Base-by-base conservation (phyloP, 2,329 filamentous ascomycete genomes). In the Plectosphaerella cucumerina region DNA sequence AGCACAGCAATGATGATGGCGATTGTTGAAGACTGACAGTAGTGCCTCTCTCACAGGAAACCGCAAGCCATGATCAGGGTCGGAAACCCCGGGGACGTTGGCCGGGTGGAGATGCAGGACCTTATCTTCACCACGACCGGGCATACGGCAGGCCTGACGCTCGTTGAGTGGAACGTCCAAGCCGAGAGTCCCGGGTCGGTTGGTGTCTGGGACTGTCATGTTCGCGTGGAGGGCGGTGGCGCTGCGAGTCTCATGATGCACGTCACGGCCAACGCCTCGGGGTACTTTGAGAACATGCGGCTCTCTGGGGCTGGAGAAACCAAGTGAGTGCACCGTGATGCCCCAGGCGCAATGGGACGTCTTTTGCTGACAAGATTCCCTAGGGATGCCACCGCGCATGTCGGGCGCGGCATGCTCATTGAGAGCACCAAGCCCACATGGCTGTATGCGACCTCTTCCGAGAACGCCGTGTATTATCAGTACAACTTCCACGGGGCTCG, bases 301-400 rank as follows among this genome's bases (percentile, higher is more conserved):
- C 78, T 82, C 54, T 89, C 85, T 85, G 80, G 81, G 11, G 78
- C 85, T 2, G 86, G 89, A 61, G 85, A 89, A 74, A 86, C 58
- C 12, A 17, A 37, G 34, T 37, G 12, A 37, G 34, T 37, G n/a
- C 14, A 37, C 12, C 12, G 12, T 15, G 4, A 5, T 17, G 31
- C 8, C 31, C 31, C 31, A 8, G 31, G 31, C 8, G 8, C 8
- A 35, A 55, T 62, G 44, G 58, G 62, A 47, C 44, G n/a, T 33
- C 21, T 22, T 34, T 35, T 5, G 35, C 45, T 34, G 15, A 20
- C 14, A 14, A 31, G 15, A 22, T 37, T 5, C 4, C 12, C n/a
- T 14, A 37, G 12, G 14, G 5, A 4, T 37, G 31, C 8, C 31
- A 34, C 34, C 4, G 34, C 14, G 34, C 70, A 64, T 44, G 62